Percentiles rank a stretch among this genome's conserved stretches.
Conservation (phyloP, 2,329 filamentous ascomycete genomes). For the Simplicillium aogashimaense region DNA sequence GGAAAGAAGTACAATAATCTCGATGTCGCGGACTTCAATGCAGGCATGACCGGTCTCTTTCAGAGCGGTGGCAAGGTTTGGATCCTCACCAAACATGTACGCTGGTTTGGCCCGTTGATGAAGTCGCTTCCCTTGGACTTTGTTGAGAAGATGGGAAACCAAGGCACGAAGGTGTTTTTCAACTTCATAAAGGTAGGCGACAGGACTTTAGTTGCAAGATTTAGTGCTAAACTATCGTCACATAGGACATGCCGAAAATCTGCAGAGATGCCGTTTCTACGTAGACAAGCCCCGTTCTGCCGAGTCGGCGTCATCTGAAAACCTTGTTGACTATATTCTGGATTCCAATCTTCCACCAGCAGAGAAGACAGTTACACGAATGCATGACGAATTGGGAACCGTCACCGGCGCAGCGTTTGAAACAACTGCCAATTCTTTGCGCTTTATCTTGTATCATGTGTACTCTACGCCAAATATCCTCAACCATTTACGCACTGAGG, state of each 20-base stretch:
- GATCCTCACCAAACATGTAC: slow-evolving; percentile 4
- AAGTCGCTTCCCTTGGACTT: not conserved
- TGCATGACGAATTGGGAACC: slow-evolving; percentile 17
- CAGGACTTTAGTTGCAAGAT: no score
- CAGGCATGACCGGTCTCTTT: slow-evolving; percentile 1
- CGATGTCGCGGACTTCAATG: slow-evolving; percentile 7
- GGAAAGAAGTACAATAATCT: slow-evolving; percentile 8
- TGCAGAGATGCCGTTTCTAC: not conserved
- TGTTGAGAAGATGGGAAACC: not conserved
- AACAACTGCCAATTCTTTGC: slow-evolving; percentile 20
- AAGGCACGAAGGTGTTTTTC: not conserved
- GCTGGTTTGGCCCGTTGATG: not conserved
- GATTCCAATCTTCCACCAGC: slow-evolving; percentile 14
- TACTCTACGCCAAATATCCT: not conserved
- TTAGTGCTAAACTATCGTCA: no score
- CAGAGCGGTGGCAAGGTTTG: slow-evolving; percentile 6
- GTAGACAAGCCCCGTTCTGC: no score
- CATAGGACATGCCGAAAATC: not conserved
- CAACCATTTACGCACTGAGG: not conserved
- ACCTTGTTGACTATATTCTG: slow-evolving; percentile 7
- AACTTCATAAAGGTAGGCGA: not conserved
- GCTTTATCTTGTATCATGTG: slow-evolving; percentile 16
- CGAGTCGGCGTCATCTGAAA: no score
- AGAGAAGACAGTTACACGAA: slow-evolving; percentile 18
- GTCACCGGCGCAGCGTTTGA: slow-evolving; percentile 23